Evolutionary conservation across 2,329 filamentous ascomycete species (phyloP).

Genomic region (Hymenoscyphus scutula): DNA sequence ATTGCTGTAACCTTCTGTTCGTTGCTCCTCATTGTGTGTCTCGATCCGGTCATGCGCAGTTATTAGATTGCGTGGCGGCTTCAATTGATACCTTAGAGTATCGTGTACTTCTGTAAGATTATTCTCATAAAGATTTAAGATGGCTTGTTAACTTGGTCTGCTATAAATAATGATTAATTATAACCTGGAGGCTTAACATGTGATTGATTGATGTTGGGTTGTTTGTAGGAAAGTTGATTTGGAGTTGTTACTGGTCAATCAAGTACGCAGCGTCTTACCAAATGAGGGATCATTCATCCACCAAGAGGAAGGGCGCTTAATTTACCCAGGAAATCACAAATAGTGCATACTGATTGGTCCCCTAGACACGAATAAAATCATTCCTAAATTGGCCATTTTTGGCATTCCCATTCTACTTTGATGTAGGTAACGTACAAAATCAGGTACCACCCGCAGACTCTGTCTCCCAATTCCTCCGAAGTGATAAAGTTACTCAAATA

Average conservation of each 20-base stretch:
- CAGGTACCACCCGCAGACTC: background rate
- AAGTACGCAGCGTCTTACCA: background rate
- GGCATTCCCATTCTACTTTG: background rate
- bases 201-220: too few species aligned
- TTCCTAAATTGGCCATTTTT: background rate
- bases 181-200: too few species aligned
- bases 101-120: too few species aligned
- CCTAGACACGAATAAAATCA: background rate
- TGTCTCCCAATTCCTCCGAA: background rate
- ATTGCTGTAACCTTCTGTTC: background rate
- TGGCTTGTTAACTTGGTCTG: too few species aligned
- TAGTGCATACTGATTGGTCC: background rate
- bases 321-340: background rate
- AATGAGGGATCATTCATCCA: background rate
- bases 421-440: background rate
- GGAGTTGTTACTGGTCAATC: background rate
- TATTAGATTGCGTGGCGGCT: background rate
- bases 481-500: background rate
- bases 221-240: background rate
- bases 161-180: too few species aligned
- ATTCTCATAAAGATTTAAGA: too few species aligned
- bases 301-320: constrained; percentile 1
- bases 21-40: background rate
- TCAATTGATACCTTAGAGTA: background rate
- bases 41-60: background rate